Conservation (phyloP, 345 rosid genomes). For the Linum lewisii region DNA sequence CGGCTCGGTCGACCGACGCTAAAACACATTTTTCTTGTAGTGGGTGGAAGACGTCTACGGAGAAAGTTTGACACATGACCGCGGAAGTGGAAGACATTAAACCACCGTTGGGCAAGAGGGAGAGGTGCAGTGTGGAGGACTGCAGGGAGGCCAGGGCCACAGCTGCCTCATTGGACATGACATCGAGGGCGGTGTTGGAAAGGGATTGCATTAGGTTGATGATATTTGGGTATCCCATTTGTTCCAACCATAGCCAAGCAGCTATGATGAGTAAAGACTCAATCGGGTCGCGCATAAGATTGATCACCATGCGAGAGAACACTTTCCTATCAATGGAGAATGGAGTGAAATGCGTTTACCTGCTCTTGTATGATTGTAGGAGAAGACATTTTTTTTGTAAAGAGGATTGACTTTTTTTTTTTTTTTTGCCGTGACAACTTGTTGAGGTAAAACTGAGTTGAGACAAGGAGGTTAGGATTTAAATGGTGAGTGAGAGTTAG, state of each 20-base stretch:
- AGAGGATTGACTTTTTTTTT: no score
- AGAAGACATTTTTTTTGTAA: no score
- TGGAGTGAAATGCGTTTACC: conserved; percentile 26
- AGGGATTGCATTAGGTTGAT: conserved; percentile 16
- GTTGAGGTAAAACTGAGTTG: no score
- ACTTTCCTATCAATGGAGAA: conserved; percentile 32
- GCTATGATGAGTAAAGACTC: conserved; percentile 33
- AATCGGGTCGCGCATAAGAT: conserved; percentile 21
- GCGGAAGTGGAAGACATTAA: conserved; percentile 21
- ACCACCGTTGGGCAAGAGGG: neutral
- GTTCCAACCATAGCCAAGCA: conserved; percentile 42
- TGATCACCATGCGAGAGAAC: conserved; percentile 30
- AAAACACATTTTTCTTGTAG: no score
- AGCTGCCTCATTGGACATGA: conserved; percentile 26
- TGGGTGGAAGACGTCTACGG: conserved; percentile 19
- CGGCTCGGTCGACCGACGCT: no score
- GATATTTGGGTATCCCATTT: conserved; percentile 29
- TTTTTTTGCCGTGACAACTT: no score
- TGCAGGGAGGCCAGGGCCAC: conserved; percentile 19
- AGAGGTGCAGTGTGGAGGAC: neutral
- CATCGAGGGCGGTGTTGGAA: conserved; percentile 15
- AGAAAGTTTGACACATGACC: conserved; percentile 18
- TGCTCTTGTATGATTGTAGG: no score
- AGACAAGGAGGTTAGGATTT: no score
- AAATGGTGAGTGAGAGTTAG: no score